Base-by-base conservation (phyloP, 2,329 filamentous ascomycete genomes). In the Botrytis paeoniae region DNA sequence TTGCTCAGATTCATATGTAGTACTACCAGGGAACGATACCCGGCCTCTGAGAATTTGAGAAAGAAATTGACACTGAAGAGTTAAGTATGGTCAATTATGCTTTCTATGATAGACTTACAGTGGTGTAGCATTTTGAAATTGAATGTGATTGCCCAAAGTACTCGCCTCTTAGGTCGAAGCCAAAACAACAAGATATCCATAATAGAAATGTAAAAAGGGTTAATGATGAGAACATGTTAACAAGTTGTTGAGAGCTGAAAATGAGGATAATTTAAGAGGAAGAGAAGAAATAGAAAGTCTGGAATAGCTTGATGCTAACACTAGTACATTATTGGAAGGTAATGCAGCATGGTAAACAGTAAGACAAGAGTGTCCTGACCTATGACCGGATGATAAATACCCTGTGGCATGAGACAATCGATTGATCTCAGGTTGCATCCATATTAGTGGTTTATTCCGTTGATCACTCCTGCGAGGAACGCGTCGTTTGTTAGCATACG, bases 1-100 rank as follows among this genome's bases (percentile, higher is more conserved):
- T 59, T 78, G 73, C 45, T 75, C 73, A 29, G 45, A 71, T 62
- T 70, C 70, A 65, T 76, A 78, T 22, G 68, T 48, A 3, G 71
- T 20, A 43, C 72, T 75, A 12, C 73, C 60, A 4, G 75, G 74
- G 25, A 75, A 78, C 0, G 76, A 75, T n/a, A 77, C 69, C 64
- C 75, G 69, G 4, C 69, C 73, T 62, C 70, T 60, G 4, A 75
- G 74, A 25, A 43, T 41, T 25, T 5, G n/a, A 25, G 57, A 62
- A 39, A 66, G 45, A 20, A 66, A 39, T 9, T 39, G 32, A 29
- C 45, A 54, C 35, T 66, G 25, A 39, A 39, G 35, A 54, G 5
- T 68, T 54, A 41, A 45, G 10, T 6, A 20, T 29, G 64, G 3
- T 4, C 6, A 54, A 29, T 20, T 8, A 29, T 39, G 16, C 32